Percentiles rank a stretch among this genome's conserved stretches.
phyloP scores from a whole-genome alignment of 345 rosid species.

The Bruguiera gymnorhiza region DNA sequence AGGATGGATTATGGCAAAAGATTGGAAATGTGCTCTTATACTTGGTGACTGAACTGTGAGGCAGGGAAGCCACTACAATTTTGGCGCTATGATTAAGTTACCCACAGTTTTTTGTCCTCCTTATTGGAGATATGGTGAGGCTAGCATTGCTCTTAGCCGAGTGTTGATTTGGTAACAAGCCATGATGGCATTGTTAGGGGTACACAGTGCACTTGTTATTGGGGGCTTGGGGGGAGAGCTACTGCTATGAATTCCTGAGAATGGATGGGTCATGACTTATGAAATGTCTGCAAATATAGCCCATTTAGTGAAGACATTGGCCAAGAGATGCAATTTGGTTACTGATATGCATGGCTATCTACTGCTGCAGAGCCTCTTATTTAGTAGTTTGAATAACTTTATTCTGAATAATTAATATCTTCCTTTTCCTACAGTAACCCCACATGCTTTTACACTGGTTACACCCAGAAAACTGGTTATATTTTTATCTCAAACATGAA shows the following conservation, averaged over 20 bases:
- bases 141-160: not conserved
- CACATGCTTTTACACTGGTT: not conserved
- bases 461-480: not conserved
- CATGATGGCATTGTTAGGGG: not conserved
- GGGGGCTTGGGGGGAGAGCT: not conserved
- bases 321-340: too few species aligned
- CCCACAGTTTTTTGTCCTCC: not conserved
- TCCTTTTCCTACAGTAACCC: not conserved
- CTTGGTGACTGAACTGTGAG: not conserved
- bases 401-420: not conserved
- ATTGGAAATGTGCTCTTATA: not conserved
- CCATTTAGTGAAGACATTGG: not conserved
- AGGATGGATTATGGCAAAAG: not conserved
- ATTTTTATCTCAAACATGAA: constrained; percentile 2
- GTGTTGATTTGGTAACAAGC: not conserved
- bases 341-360: too few species aligned
- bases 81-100: not conserved
- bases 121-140: not conserved
- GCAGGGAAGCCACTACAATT: not conserved
- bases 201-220: not conserved
- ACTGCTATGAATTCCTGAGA: not conserved
- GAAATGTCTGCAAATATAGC: not conserved
- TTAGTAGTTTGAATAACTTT: not conserved
- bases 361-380: too few species aligned
- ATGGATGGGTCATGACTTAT: not conserved